Percentiles rank a stretch among this genome's conserved stretches.
Conservation (phyloP, 23 red algal genomes). For the Chondrus crispus region DNA sequence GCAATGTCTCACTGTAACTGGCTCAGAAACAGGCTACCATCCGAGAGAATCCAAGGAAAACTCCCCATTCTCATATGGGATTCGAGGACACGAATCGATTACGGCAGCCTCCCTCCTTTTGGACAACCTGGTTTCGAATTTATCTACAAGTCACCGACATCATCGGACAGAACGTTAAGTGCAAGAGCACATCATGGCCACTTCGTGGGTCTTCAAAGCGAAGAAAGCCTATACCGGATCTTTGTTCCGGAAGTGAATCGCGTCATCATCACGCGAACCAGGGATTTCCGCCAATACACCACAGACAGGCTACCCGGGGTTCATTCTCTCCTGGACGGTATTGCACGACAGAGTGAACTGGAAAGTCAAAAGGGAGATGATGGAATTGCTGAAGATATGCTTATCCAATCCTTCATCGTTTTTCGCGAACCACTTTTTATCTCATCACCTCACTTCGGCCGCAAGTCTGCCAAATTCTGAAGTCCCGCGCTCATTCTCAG, state of each 20-base stretch:
- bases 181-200: neutral
- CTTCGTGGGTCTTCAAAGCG: constrained; percentile 3
- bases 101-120: neutral
- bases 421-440: neutral
- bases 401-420: neutral
- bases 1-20: constrained; percentile 10
- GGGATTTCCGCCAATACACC: neutral
- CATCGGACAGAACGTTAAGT: neutral
- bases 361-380: neutral
- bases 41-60: neutral
- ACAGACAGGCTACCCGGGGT: neutral
- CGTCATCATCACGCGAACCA: neutral
- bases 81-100: neutral
- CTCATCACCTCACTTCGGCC: neutral
- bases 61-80: neutral
- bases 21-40: constrained; percentile 11
- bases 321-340: neutral
- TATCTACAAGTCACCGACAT: neutral
- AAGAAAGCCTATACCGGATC: neutral
- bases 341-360: neutral
- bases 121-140: neutral
- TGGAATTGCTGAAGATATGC: neutral
- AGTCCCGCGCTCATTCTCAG: neutral
- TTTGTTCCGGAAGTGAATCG: neutral
- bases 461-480: neutral